A percentile compares a stretch with the other conserved stretches of the same genome.
Conservation (phyloP, 2,329 filamentous ascomycete species). For the Diaporthe ilicicola region DNA sequence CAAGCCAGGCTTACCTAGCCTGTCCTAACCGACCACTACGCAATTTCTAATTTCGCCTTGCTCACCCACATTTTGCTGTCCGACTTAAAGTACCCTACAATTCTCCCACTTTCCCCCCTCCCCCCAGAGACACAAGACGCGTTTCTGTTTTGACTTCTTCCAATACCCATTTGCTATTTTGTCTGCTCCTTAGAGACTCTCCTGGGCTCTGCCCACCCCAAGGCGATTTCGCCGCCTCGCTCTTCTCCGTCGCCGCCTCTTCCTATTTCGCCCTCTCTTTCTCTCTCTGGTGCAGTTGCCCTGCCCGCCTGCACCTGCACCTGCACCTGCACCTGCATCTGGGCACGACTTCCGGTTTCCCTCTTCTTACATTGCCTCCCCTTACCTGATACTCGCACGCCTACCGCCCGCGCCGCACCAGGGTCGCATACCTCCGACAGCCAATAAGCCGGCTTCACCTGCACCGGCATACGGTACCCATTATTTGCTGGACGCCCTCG, state of each 20-base stretch:
- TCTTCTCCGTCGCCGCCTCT: background rate
- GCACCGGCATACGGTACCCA: background rate
- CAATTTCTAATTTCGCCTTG: constrained; percentile 29
- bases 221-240: constrained; percentile 31
- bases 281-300: background rate
- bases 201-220: constrained; percentile 33
- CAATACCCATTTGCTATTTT: constrained; percentile 31
- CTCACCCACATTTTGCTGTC: constrained; percentile 32
- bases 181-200: constrained; percentile 26
- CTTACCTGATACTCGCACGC: constrained; percentile 14
- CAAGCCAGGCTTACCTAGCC: background rate
- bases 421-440: constrained; percentile 16
- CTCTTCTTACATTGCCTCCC: constrained; percentile 36
- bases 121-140: background rate
- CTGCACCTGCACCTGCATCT: background rate
- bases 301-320: background rate
- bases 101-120: constrained; percentile 22
- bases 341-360: background rate
- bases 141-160: background rate
- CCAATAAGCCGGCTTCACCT: constrained; percentile 26
- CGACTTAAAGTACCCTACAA: constrained; percentile 29
- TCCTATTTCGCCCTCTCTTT: constrained; percentile 30
- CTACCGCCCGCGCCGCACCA: constrained; percentile 14
- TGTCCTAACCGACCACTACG: constrained; percentile 1
- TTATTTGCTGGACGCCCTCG: background rate